Conservation (phyloP, 2,329 filamentous ascomycete species). For the Pseudogymnoascus verrucosus region DNA sequence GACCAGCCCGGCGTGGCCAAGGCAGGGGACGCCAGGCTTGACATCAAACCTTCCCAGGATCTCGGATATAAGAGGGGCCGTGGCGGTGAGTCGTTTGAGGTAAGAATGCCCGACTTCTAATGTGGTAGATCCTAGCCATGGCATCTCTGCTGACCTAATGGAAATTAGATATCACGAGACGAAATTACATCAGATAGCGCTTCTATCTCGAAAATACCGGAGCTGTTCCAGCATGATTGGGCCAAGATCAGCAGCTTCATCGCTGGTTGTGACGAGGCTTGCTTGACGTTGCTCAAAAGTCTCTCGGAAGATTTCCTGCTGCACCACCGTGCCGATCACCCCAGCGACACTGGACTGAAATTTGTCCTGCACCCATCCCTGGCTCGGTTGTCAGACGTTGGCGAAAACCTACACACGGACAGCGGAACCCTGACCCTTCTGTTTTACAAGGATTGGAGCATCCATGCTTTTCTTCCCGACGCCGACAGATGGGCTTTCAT, state of each 20-base stretch:
- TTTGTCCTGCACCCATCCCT: constrained; percentile 18
- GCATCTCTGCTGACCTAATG: constrained; percentile 7
- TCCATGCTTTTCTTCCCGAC: constrained; percentile 11
- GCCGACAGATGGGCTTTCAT: constrained; percentile 14
- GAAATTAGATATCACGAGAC: constrained; percentile 15
- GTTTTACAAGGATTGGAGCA: constrained; percentile 20
- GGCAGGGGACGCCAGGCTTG: constrained; percentile 10
- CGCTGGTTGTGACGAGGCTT: constrained; percentile 16
- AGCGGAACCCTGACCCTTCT: constrained; percentile 21
- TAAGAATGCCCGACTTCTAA: constrained; percentile 6
- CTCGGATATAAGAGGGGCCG: constrained; percentile 15
- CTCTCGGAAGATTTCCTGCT: constrained; percentile 14
- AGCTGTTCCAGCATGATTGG: constrained; percentile 14
- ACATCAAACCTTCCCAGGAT: constrained; percentile 18
- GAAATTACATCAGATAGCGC: constrained; percentile 11
- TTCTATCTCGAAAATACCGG: constrained; percentile 10
- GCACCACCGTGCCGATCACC: constrained; percentile 17
- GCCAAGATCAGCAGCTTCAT: constrained; percentile 14
- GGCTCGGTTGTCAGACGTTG: constrained; percentile 12
- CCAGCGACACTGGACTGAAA: constrained; percentile 21
- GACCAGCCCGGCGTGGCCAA: constrained; percentile 14
- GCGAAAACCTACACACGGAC: constrained; percentile 21
- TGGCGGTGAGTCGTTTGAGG: constrained; percentile 17
- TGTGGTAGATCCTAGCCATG: neutral
- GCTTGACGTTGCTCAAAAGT: constrained; percentile 9